These are phyloP conservation scores for Vanderwaltozyma tropicalis DNA, from an alignment of 805 yeast genomes.

Conservation along the genomic window DNA sequence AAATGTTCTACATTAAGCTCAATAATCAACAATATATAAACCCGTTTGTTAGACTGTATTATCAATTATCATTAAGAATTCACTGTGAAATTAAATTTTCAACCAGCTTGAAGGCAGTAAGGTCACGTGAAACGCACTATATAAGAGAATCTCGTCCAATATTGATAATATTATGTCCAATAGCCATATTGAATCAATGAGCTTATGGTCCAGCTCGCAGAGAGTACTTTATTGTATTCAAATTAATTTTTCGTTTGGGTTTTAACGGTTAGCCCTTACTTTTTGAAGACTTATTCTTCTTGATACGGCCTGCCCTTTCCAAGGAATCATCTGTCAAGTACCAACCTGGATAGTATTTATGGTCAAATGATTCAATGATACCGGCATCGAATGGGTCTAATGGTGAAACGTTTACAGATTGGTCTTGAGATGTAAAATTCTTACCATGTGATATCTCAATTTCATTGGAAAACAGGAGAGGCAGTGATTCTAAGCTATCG, in stretches of 20 bases:
- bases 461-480: background rate
- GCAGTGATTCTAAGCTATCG: constrained; percentile 9
- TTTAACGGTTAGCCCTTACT: no score
- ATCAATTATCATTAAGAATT: no score
- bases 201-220: no score
- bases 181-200: no score
- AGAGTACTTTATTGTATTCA: no score
- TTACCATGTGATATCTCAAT: constrained; percentile 12
- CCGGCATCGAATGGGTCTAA: constrained; percentile 7
- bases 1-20: background rate
- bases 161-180: no score
- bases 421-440: background rate
- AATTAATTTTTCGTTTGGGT: no score
- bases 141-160: no score
- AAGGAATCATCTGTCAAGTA: constrained; percentile 20
- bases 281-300: constrained; percentile 5
- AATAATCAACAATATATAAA: background rate
- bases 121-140: no score
- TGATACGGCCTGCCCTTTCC: constrained; percentile 27
- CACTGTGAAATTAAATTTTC: no score
- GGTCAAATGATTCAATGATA: constrained; percentile 1
- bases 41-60: no score
- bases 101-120: no score
- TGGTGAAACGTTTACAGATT: constrained; percentile 4
- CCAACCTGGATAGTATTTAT: constrained; percentile 26